phyloP scores from a whole-genome alignment of 148 eudicot genomes.

The Arbutus unedo region DNA sequence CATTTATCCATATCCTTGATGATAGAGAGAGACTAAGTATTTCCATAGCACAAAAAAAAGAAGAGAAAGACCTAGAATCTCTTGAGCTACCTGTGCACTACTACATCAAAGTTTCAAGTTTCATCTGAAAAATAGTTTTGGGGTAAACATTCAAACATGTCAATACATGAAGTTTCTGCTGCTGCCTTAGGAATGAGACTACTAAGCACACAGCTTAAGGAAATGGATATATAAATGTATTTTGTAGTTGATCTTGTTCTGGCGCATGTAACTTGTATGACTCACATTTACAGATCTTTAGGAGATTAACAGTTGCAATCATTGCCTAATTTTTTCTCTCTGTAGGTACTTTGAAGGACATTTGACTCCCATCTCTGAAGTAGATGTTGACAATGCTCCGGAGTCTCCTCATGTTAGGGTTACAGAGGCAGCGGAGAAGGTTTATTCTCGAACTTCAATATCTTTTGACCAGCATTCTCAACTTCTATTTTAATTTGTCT shows the following conservation, averaged over 20 bases:
- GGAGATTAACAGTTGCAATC: neutral
- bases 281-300: neutral
- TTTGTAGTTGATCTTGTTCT: neutral
- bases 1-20: neutral
- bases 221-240: neutral
- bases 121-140: too few relatives aligned
- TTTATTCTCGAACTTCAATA: constrained; percentile 14
- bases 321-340: constrained; percentile 4
- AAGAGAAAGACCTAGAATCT: neutral
- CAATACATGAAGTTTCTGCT: neutral
- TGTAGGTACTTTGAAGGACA: constrained; percentile 92
- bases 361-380: constrained; percentile 61
- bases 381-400: constrained; percentile 46
- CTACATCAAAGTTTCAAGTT: too few relatives aligned
- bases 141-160: neutral
- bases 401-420: constrained; percentile 45
- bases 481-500: neutral
- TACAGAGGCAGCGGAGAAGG: constrained; percentile 75
- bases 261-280: neutral
- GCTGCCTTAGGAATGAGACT: neutral
- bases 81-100: neutral
- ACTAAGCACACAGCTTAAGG: neutral
- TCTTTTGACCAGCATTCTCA: constrained; percentile 1
- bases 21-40: neutral
- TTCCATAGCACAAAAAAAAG: too few relatives aligned